These are phyloP conservation scores for Thermomucor indicae-seudaticae DNA, from an alignment of 371 early-diverging fungal species.

Conservation along the genomic window DNA sequence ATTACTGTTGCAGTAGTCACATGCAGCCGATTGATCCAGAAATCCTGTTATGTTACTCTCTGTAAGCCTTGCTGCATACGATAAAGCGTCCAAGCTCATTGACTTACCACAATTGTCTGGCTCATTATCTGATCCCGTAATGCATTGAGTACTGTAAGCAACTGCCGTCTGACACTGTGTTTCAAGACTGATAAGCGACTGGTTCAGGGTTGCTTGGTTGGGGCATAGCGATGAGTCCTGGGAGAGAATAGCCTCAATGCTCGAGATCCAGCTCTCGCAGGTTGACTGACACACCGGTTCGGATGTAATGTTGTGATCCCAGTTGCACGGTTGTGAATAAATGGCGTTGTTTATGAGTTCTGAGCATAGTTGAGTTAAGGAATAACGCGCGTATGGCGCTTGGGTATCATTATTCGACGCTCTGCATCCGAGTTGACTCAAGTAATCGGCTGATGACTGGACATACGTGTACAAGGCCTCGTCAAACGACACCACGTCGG, in stretches of 20 bases:
- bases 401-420: conserved; percentile 10
- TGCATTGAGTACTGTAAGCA: conserved; percentile 24
- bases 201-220: conserved; percentile 12
- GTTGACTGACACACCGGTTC: conserved; percentile 29
- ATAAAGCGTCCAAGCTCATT: background rate
- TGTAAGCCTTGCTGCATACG: background rate
- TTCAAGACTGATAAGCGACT: background rate
- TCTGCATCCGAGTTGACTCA: conserved; percentile 27
- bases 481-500: conserved; percentile 31
- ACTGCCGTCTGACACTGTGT: conserved; percentile 25
- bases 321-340: conserved; percentile 26
- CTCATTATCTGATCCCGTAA: conserved; percentile 37
- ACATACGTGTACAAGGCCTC: conserved; percentile 12
- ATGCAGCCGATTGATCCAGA: conserved; percentile 17
- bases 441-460: conserved; percentile 19
- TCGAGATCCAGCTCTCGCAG: conserved; percentile 24
- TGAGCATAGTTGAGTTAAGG: conserved; percentile 27
- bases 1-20: conserved; percentile 18
- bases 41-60: conserved; percentile 13
- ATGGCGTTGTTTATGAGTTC: conserved; percentile 21
- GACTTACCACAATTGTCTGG: conserved; percentile 36
- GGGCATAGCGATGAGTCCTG: conserved; percentile 13
- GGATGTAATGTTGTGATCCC: conserved; percentile 11
- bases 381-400: conserved; percentile 31
- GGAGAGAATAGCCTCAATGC: conserved; percentile 14